A percentile compares a stretch with the other conserved stretches of the same genome.
These are phyloP conservation scores for Epichloe gansuensis DNA, from an alignment of 2,329 filamentous ascomycete genomes.

Conservation along the genomic window DNA sequence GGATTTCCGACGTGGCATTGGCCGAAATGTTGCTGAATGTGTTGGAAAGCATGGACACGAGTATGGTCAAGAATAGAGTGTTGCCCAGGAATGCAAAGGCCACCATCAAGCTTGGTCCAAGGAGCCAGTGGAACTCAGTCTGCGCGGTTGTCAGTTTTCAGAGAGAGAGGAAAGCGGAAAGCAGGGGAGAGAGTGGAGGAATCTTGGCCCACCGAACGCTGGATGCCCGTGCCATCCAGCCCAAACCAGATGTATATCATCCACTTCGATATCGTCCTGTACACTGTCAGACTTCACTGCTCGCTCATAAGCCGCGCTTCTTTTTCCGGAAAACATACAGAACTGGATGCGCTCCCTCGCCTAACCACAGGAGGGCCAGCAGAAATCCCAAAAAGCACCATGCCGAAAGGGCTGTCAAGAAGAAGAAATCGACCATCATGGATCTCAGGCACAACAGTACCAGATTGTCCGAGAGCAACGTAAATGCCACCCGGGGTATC, in stretches of 20 bases:
- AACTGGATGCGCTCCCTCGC: constrained; percentile 47
- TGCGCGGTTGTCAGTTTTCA: constrained; percentile 17
- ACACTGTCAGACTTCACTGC: neutral
- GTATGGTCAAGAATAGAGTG: constrained; percentile 77
- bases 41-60: constrained; percentile 77
- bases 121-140: constrained; percentile 63
- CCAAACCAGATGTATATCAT: constrained; percentile 94
- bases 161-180: neutral
- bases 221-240: constrained; percentile 58
- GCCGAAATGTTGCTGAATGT: constrained; percentile 68
- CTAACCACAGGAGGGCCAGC: constrained; percentile 68
- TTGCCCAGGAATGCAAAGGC: constrained; percentile 78
- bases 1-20: constrained; percentile 72
- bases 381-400: constrained; percentile 82
- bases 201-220: constrained; percentile 33
- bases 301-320: neutral
- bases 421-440: constrained; percentile 79
- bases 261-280: constrained; percentile 67
- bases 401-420: constrained; percentile 59
- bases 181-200: neutral
- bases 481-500: constrained; percentile 70
- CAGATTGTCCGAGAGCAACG: constrained; percentile 71
- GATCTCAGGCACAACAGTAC: constrained; percentile 69
- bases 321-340: constrained; percentile 28
- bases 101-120: constrained; percentile 71